Percentiles rank a stretch among this genome's conserved stretches.
Conservation (phyloP, 805 yeast genomes). For the Starmerella vaccinii region DNA sequence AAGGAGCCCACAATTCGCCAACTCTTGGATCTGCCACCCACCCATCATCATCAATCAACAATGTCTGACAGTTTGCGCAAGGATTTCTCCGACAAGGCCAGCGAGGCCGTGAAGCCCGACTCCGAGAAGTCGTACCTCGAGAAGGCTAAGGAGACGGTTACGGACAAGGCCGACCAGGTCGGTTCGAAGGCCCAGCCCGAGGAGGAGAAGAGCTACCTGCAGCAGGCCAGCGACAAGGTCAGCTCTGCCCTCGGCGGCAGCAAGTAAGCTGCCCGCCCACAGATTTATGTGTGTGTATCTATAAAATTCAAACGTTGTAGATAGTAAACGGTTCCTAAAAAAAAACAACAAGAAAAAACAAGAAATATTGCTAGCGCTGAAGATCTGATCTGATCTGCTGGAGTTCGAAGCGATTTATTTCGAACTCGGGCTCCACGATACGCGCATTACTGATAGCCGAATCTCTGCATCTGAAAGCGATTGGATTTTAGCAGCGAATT, state of each 20-base stretch:
- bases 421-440: too few species aligned
- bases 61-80: constrained; percentile 52
- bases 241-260: constrained; percentile 16
- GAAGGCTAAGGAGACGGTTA: constrained; percentile 58
- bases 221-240: constrained; percentile 38
- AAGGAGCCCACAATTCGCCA: background rate
- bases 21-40: background rate
- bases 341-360: background rate
- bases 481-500: too few species aligned
- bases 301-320: background rate
- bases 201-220: constrained; percentile 35
- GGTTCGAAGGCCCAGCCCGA: constrained; percentile 50
- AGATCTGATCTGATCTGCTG: too few species aligned
- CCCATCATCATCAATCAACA: background rate
- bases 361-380: too few species aligned
- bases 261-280: constrained; percentile 9
- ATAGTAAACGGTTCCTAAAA: background rate
- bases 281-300: background rate
- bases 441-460: too few species aligned
- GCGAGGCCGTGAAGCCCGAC: constrained; percentile 62
- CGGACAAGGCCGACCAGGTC: constrained; percentile 54
- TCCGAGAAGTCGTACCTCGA: constrained; percentile 52
- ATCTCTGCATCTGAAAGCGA: too few species aligned
- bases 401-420: too few species aligned
- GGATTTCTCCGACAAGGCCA: constrained; percentile 54